Conservation (phyloP, 331 rosid genomes). For the Quercus tomentella region DNA sequence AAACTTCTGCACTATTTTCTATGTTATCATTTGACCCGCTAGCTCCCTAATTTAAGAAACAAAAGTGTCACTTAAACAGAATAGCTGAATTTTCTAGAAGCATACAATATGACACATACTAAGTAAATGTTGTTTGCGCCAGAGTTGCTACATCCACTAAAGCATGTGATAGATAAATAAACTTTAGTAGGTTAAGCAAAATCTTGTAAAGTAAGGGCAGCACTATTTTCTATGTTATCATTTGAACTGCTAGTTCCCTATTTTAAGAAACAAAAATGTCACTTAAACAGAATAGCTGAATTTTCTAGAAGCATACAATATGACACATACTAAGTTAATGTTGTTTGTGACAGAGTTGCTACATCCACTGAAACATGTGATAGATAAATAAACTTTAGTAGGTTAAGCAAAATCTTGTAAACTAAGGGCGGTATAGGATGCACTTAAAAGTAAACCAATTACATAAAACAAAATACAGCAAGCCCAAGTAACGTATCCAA, state of each 20-base stretch:
- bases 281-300: constrained; percentile 23
- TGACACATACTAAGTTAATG: neutral
- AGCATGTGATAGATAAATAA: neutral
- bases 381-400: neutral
- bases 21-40: constrained; percentile 33
- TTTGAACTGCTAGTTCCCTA: constrained; percentile 60
- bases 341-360: neutral
- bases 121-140: neutral
- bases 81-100: constrained; percentile 21
- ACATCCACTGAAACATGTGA: neutral
- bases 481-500: neutral
- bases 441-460: neutral
- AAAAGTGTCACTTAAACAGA: constrained; percentile 35
- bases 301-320: constrained; percentile 19
- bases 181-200: neutral
- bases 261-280: constrained; percentile 42
- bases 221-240: constrained; percentile 31
- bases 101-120: constrained; percentile 11
- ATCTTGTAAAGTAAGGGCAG: neutral
- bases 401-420: neutral
- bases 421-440: neutral
- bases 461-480: neutral
- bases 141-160: neutral
- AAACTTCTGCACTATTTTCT: constrained; percentile 29
- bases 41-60: constrained; percentile 60